phyloP scores from a whole-genome alignment of 73 alveolate species.

The Paraurostyla sp. region DNA sequence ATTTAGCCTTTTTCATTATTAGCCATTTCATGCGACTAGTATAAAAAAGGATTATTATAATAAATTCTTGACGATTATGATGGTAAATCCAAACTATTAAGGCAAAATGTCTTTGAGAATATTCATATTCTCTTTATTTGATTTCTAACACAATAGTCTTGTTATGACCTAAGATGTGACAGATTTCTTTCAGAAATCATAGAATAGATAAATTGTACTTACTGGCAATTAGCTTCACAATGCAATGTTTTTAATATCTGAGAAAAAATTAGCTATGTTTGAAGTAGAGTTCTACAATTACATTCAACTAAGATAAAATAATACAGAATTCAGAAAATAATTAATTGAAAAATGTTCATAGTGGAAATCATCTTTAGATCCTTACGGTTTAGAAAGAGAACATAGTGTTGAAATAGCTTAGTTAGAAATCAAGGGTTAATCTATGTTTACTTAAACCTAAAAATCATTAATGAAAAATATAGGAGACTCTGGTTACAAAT shows the following conservation, averaged over 20 bases:
- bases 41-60: conserved; percentile 3
- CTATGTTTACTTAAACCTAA: conserved; percentile 7
- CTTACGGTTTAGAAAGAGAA: neutral
- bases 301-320: neutral
- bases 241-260: neutral
- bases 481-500: neutral
- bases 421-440: neutral
- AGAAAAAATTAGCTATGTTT: neutral
- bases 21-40: neutral
- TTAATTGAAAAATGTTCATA: neutral
- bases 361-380: neutral
- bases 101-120: neutral
- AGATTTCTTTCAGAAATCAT: neutral
- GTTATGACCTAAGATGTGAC: neutral
- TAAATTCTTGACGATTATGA: neutral
- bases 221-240: neutral
- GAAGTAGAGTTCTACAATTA: neutral
- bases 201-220: neutral
- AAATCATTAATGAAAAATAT: too few species aligned
- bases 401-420: neutral
- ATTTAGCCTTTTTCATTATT: conserved; percentile 2
- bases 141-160: conserved; percentile 5
- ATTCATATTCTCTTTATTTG: neutral
- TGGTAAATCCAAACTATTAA: neutral
- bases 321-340: neutral